Conservation (phyloP, 2,329 filamentous ascomycete genomes). For the Neonectria magnoliae region DNA sequence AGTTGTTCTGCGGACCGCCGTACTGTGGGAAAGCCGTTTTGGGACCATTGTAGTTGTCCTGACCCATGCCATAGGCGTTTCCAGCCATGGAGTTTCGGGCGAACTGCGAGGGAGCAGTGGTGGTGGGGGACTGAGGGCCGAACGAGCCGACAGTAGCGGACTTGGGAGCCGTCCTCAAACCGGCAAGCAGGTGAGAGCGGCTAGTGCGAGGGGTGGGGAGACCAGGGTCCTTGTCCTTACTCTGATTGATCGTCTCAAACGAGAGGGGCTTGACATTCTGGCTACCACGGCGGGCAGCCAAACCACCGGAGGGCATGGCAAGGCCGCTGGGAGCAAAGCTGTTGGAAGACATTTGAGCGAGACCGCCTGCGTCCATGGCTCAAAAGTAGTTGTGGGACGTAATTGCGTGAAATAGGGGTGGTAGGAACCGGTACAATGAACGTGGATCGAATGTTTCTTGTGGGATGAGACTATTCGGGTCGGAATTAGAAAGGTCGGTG, state of each 20-base stretch:
- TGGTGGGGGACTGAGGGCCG: constrained; percentile 70
- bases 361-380: constrained; percentile 95
- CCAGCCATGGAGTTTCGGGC: constrained; percentile 56
- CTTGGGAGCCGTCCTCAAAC: constrained; percentile 92
- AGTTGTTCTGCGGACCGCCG: constrained; percentile 46
- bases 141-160: constrained; percentile 78
- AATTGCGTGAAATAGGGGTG: constrained; percentile 11
- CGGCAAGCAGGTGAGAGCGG: constrained; percentile 92
- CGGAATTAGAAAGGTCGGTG: constrained; percentile 36
- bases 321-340: constrained; percentile 77
- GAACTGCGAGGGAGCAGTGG: constrained; percentile 52
- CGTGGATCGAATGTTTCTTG: constrained; percentile 31
- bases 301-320: constrained; percentile 79
- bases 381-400: constrained; percentile 43
- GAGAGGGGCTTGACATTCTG: constrained; percentile 91
- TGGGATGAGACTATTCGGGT: constrained; percentile 26
- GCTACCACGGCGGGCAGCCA: constrained; percentile 85
- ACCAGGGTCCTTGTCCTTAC: constrained; percentile 71
- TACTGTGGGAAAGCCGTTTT: constrained; percentile 68
- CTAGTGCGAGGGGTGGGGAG: constrained; percentile 89
- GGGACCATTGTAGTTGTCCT: constrained; percentile 60
- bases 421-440: constrained; percentile 34
- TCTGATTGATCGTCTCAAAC: constrained; percentile 76
- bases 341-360: constrained; percentile 98
- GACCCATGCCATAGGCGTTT: constrained; percentile 57